These are phyloP conservation scores for Pneumocystis carinii DNA, from an alignment of 1,139 yeast species.

Conservation along the genomic window DNA sequence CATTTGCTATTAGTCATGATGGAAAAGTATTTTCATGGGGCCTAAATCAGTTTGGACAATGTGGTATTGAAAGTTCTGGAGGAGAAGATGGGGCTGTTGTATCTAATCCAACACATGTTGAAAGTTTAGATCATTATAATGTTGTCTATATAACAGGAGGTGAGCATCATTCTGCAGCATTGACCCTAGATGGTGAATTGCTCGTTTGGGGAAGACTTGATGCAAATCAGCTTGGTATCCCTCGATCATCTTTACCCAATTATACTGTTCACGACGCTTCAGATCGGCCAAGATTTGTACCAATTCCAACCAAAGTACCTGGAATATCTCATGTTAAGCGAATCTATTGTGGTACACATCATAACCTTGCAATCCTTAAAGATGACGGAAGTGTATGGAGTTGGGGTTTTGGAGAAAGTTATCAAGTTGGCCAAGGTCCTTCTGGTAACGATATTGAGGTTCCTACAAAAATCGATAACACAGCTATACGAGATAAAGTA, in stretches of 20 bases:
- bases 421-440: slow-evolving; percentile 89
- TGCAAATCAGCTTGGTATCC: slow-evolving; percentile 81
- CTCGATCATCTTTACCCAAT: slow-evolving; percentile 45
- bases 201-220: slow-evolving; percentile 84
- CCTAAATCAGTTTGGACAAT: slow-evolving; percentile 87
- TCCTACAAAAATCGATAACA: slow-evolving; percentile 78
- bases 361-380: slow-evolving; percentile 63
- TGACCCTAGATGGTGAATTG: slow-evolving; percentile 55
- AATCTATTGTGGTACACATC: slow-evolving; percentile 81
- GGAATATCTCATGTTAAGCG: slow-evolving; percentile 43
- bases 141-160: slow-evolving; percentile 70
- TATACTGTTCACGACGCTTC: slow-evolving; percentile 63
- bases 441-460: slow-evolving; percentile 74
- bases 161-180: slow-evolving; percentile 79
- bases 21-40: slow-evolving; percentile 84
- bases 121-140: slow-evolving; percentile 40
- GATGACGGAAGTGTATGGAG: slow-evolving; percentile 69
- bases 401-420: slow-evolving; percentile 97
- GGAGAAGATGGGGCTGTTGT: slow-evolving; percentile 52
- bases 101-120: slow-evolving; percentile 55
- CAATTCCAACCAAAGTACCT: slow-evolving; percentile 53
- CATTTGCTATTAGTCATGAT: slow-evolving; percentile 71
- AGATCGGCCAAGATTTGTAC: slow-evolving; percentile 75
- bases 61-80: slow-evolving; percentile 54
- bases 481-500: slow-evolving; percentile 72